These are phyloP conservation scores for Rhamnella rubrinervis DNA, from an alignment of 331 rosid genomes.

Conservation along the genomic window DNA sequence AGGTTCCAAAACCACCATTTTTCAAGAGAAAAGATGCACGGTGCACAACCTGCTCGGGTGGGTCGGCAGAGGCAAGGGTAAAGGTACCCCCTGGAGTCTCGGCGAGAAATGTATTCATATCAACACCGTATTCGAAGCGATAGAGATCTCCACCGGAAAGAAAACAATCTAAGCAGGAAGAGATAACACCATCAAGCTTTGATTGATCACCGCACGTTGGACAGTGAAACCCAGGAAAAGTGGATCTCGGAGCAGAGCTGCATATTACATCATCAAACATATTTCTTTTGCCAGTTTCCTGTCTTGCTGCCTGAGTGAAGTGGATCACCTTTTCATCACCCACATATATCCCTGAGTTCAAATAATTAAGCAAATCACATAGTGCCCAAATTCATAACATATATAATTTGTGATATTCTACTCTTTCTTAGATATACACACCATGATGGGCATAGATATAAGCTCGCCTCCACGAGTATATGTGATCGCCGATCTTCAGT, in stretches of 20 bases:
- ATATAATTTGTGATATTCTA: too few species aligned
- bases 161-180: conserved; percentile 69
- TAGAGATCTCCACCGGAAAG: conserved; percentile 51
- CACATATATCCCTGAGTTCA: conserved; percentile 58
- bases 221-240: conserved; percentile 39
- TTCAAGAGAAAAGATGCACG: conserved; percentile 58
- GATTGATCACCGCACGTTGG: conserved; percentile 46
- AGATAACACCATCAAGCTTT: conserved; percentile 43
- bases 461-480: conserved; percentile 67
- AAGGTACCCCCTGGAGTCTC: conserved; percentile 64
- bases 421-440: neutral
- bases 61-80: conserved; percentile 55
- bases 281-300: conserved; percentile 46
- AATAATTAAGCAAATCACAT: neutral
- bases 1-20: conserved; percentile 61
- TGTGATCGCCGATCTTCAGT: conserved; percentile 61
- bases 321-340: conserved; percentile 72
- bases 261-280: conserved; percentile 32
- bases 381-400: too few species aligned
- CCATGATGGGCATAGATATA: conserved; percentile 72
- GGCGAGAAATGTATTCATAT: conserved; percentile 38
- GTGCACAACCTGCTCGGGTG: conserved; percentile 35
- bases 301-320: conserved; percentile 56
- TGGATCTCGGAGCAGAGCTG: conserved; percentile 37
- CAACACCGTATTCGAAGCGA: conserved; percentile 57